Evolutionary conservation across 169 alveolate genomes (phyloP).

Genomic region (Babesia ovis): DNA sequence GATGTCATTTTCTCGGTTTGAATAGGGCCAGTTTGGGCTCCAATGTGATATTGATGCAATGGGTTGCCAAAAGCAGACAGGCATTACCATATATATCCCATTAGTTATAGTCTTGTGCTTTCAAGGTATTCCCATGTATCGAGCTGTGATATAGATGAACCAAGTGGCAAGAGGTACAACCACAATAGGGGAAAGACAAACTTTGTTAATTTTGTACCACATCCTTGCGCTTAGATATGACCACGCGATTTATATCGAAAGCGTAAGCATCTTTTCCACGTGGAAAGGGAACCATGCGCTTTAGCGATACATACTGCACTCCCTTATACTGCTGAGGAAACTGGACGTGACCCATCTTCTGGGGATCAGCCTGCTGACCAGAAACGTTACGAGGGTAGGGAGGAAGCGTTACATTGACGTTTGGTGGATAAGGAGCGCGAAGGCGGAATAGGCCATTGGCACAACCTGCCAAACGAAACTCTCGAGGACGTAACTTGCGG

Average conservation of each 20-base stretch:
- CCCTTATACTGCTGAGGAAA: conserved; percentile 74
- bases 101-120: too few species aligned
- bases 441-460: conserved; percentile 64
- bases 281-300: conserved; percentile 67
- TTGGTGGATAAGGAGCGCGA: conserved; percentile 77
- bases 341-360: conserved; percentile 62
- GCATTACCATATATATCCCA: too few species aligned
- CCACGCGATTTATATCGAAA: conserved; percentile 41
- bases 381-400: conserved; percentile 74
- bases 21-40: too few species aligned
- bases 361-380: conserved; percentile 59
- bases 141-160: too few species aligned
- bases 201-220: not conserved
- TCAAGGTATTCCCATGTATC: too few species aligned
- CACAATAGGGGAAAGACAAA: too few species aligned
- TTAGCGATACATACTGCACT: conserved; percentile 70
- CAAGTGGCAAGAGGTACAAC: too few species aligned
- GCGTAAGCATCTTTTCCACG: conserved; percentile 56
- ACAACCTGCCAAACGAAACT: conserved; percentile 65
- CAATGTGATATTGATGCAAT: too few species aligned
- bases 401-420: conserved; percentile 70
- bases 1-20: too few species aligned
- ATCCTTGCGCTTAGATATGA: not conserved
- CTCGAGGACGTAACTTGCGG: conserved; percentile 68
- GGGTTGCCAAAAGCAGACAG: too few species aligned